Base-by-base conservation (phyloP, 306 rosid species). In the Benincasa hispida region DNA sequence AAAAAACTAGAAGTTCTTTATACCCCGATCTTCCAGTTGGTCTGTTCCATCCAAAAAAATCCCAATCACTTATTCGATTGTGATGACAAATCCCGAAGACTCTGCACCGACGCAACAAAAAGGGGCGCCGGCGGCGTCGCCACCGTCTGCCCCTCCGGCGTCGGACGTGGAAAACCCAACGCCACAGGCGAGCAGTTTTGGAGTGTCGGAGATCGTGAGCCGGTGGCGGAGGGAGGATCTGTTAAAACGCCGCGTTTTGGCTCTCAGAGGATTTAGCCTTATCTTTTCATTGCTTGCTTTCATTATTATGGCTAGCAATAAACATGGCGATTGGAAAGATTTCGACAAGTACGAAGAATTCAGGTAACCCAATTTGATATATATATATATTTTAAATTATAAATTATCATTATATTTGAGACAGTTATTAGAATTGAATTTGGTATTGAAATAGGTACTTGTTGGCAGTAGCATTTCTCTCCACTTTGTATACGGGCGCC, bases 141-240 rank as follows among this genome's bases (percentile, higher is more conserved):
- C 77, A 5, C 42, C 79, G 10, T 57, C 54, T 1, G 67, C 87
- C 21, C 83, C 85, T 42, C 9, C 78, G 3, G 73, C 66, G 0
- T 59, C 77, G 1, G 84, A 53, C 41, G 81, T 39, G 47, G 77
- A 55, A 79, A 80, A 55, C 59, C 90, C 28, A 28, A 34, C 70
- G 0, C 41, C 81, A 51, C 34, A 51, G 8, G 51, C 72, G 4
- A 4, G 65, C 77, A 35, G 76, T 8, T 70, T 17, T 12, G 58
- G 76, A 9, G 58, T 25, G 39, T 47, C 76, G 58, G 76, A 70
- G 58, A 87, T 93, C 72, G 15, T 91, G 18, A 73, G 77, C 76
- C 87, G 93, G 76, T 90, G 93, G 95, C 83, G 80, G 87, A 94
- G 91, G 61, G 94, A 91, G 30, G 98, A 89, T 58, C 69, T 87